phyloP scores from a whole-genome alignment of 2,329 filamentous ascomycete genomes.

The Aspergillus jensenii region DNA sequence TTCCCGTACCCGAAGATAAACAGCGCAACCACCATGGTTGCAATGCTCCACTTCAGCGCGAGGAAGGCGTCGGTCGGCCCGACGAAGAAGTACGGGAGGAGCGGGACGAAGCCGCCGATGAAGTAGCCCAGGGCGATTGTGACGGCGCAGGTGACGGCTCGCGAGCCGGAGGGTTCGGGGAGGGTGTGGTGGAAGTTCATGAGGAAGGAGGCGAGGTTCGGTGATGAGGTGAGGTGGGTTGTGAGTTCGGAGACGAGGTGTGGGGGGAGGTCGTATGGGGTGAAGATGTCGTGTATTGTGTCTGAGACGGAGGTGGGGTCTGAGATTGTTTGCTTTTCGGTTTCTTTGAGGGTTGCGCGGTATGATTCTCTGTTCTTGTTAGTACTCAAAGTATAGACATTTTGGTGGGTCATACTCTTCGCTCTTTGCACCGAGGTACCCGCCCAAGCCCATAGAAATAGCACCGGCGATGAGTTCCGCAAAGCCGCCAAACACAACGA shows the following conservation, averaged over 20 bases:
- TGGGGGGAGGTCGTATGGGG: conserved; percentile 39
- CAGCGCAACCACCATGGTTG: conserved; percentile 51
- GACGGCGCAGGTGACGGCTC: conserved; percentile 38
- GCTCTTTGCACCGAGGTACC: conserved; percentile 64
- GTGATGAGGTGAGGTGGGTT: conserved; percentile 35
- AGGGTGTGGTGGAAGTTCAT: conserved; percentile 45
- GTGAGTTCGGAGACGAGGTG: conserved; percentile 37
- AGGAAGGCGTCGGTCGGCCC: conserved; percentile 77
- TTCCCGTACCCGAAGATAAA: conserved; percentile 55
- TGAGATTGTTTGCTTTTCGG: conserved; percentile 29
- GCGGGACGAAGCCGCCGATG: conserved; percentile 48
- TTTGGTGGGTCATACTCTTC: conserved; percentile 31
- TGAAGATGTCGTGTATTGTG: conserved; percentile 39
- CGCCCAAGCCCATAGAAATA: conserved; percentile 76
- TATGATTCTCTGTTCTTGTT: conserved; percentile 36
- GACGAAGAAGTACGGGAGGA: conserved; percentile 62
- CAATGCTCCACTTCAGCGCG: conserved; percentile 60
- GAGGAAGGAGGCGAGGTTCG: conserved; percentile 38
- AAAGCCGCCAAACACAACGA: conserved; percentile 70
- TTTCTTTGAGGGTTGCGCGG: conserved; percentile 39
- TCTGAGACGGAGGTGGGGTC: conserved; percentile 30
- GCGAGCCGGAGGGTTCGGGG: conserved; percentile 38
- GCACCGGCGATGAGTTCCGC: conserved; percentile 74
- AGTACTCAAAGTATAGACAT: background rate
- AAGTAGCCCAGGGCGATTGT: conserved; percentile 44